Evolutionary conservation across 768 basidiomycete genomes (phyloP), one percentile per base, ranked within the genome.

Genomic region (Lanmaoa rubissima): DNA sequence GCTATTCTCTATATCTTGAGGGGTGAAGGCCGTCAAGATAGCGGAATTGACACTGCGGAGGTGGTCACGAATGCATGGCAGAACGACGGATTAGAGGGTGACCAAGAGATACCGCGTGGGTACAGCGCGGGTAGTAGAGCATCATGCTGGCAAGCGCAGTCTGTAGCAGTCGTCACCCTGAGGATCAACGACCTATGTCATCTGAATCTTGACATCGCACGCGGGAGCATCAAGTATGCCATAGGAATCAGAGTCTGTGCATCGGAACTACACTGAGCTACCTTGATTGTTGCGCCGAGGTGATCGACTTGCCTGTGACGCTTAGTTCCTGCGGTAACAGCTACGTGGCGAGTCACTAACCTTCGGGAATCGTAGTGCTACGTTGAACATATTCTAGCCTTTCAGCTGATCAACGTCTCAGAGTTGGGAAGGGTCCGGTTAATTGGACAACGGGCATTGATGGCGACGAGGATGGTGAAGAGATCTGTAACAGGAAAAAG

Each of bases 381-480:
- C 21, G 13, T 42, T 24, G 13, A 42, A 24, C 13, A 21, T 14
- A 21, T 24, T 14, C 21, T 12, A 24, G 13, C 11, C 19, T 1
- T 41, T 19, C 40, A 41, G 21, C 21, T 1, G 21, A 38, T n/a
- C 32, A 10, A 8, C 32, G 32, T 10, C 32, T 32, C 32, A 28
- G 65, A 56, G 43, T 71, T 73, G 19, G 70, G 64, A 14, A 60
- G 12, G 8, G 67, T 67, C 58, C 65, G 73, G 19, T 65, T 67
- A 38, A 69, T 49, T 5, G 36, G 4, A 5, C 48, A 48, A 4
- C 52, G 54, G 14, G 51, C 35, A n/a, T 57, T 54, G 9, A 48
- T 57, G 63, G 68, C 0, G 68, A 70, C 2, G 68, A 66, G 3
- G 51, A 44, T 5, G 68, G 68, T 3, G 64, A 60, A 19, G 68